These are phyloP conservation scores for Exophiala calicioides DNA, from an alignment of 2,329 filamentous ascomycete species.

Conservation along the genomic window DNA sequence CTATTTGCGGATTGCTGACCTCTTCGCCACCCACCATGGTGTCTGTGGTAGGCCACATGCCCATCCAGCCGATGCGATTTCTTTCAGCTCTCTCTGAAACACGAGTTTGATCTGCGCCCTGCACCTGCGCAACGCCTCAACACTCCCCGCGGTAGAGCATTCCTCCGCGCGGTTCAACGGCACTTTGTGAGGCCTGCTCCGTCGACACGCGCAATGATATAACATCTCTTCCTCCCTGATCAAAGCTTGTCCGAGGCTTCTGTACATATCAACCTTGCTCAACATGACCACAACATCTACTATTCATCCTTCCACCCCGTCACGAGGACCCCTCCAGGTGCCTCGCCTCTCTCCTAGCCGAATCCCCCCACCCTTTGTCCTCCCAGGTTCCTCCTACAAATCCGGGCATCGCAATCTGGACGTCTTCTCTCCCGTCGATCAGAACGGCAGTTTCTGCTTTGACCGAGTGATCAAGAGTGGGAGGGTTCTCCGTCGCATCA, in stretches of 20 bases:
- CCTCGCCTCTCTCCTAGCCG: conserved; percentile 26
- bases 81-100: conserved; percentile 7
- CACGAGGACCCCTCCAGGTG: conserved; percentile 8
- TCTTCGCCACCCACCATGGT: too few relatives aligned
- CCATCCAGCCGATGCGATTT: conserved; percentile 1
- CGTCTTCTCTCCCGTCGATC: conserved; percentile 80
- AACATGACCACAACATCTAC: conserved; percentile 19
- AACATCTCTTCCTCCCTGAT: too few relatives aligned
- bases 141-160: too few relatives aligned
- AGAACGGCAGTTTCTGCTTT: conserved; percentile 94
- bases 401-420: conserved; percentile 58
- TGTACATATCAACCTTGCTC: not conserved
- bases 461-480: conserved; percentile 91
- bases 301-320: conserved; percentile 19
- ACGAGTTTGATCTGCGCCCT: conserved; percentile 9
- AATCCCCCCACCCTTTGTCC: conserved; percentile 14
- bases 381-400: conserved; percentile 32
- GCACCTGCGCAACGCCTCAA: too few relatives aligned
- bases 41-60: too few relatives aligned
- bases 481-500: conserved; percentile 81
- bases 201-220: conserved; percentile 1
- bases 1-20: not conserved
- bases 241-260: not conserved
- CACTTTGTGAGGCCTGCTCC: too few relatives aligned
- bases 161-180: too few relatives aligned